Conservation (phyloP, 192 early-diverging fungal genomes). For the Funneliformis mosseae region DNA sequence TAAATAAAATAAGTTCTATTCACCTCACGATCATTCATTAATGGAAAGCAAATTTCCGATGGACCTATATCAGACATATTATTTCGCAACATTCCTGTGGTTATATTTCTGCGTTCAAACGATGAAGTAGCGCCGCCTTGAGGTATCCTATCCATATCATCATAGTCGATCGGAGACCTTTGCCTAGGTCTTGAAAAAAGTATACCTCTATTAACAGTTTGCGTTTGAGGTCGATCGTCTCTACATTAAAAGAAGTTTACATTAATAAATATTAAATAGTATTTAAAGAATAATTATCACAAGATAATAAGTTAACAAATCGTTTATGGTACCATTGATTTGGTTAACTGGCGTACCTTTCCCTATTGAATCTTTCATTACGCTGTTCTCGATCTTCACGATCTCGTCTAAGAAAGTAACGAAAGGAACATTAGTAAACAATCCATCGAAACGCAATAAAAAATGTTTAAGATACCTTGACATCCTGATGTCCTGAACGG, state of each 20-base stretch:
- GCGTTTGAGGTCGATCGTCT: conserved; percentile 2
- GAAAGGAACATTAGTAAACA: background rate
- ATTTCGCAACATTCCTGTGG: background rate
- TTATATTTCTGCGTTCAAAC: conserved; percentile 18
- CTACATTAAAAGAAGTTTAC: too few species aligned
- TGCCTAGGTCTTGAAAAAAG: background rate
- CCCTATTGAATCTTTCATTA: conserved; percentile 11
- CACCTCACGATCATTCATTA: background rate
- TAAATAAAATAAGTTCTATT: background rate
- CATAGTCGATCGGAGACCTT: conserved; percentile 17
- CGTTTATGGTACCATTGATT: background rate
- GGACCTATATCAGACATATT: background rate
- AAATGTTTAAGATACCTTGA: background rate
- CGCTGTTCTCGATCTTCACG: conserved; percentile 12
- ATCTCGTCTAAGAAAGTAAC: conserved; percentile 12
- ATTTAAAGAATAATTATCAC: background rate
- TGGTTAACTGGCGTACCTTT: background rate
- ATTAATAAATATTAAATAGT: background rate
- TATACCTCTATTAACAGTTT: background rate
- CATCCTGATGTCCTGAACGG: background rate
- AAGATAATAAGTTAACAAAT: background rate
- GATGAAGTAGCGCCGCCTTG: conserved; percentile 1
- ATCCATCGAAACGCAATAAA: background rate
- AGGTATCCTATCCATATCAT: conserved; percentile 23
- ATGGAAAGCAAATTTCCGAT: conserved; percentile 3